Base-by-base conservation (phyloP, 495 filamentous ascomycete species). In the Extremus antarcticus region DNA sequence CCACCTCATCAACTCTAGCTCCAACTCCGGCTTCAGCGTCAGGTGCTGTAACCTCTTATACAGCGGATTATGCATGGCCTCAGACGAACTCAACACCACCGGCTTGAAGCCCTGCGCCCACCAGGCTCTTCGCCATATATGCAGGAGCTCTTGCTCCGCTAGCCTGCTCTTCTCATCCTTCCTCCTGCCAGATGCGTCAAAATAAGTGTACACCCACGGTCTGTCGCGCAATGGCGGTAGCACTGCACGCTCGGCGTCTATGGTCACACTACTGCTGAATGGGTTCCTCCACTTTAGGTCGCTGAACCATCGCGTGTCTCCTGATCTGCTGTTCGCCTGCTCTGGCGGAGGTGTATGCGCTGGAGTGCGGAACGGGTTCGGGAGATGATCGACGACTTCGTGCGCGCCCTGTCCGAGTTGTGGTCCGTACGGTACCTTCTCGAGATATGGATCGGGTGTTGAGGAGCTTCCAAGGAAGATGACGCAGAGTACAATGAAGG, bases 61-160 rank as follows among this genome's bases (percentile, higher is more conserved):
- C 10, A 87, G 65, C 0, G 84, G 86, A 61, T 94, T 90, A 60
- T 85, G 84, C 79, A 85, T 85, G 10, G 90, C 90, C 65, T 97
- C 92, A 11, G 79, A 82, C 22, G 79, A 77, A 23, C 85, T 81
- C 54, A 98, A 70, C 41, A 97, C 83, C 13, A 92, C 75, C 0
- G 92, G 92, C 50, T 76, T 82, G 66, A 98, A 96, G 7, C 92
- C 92, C 59, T 91, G 78, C 13, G 90, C 89, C 82, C 86, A 96
- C 87, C 89, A 96, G 8, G 90, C 92, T 50, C 90, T 76, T 52
- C 90, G 79, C 92, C 92, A 98, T 51, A 85, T 79, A 51, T 94
- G 76, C 38, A 98, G 73, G 45, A 98, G 71, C 61, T 83, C 78
- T 59, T 82, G 82, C 64, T 97, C 87, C 2, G 87, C 84, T 25